Evolutionary conservation across 371 early-diverging fungal genomes (phyloP).

Genomic region (Coemansia sp.): DNA sequence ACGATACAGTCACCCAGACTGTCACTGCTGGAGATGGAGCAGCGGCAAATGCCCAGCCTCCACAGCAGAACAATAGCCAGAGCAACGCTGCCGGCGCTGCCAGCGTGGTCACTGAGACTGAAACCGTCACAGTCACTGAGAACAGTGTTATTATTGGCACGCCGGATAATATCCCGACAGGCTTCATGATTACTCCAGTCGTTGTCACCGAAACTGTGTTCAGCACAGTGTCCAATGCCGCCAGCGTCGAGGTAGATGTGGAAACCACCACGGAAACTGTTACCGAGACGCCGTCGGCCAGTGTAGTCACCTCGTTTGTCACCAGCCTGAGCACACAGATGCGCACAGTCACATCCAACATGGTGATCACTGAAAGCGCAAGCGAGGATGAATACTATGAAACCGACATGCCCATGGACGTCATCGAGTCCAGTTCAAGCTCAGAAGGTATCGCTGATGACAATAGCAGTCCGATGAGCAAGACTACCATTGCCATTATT

Average conservation of each 20-base stretch:
- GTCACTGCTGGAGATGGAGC: not conserved
- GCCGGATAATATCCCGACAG: not conserved
- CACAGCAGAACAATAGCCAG: too few species aligned
- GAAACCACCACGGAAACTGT: not conserved
- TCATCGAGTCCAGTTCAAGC: not conserved
- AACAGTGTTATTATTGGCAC: not conserved
- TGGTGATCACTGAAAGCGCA: not conserved
- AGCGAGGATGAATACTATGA: too few species aligned
- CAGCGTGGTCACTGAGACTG: not conserved
- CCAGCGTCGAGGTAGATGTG: not conserved
- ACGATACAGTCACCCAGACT: slow-evolving; percentile 8
- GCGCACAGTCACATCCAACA: not conserved
- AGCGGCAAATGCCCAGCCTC: not conserved
- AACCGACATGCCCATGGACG: not conserved
- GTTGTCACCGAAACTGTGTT: not conserved
- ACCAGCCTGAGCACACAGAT: not conserved
- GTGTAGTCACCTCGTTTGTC: not conserved
- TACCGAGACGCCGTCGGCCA: not conserved
- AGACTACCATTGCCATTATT: not conserved
- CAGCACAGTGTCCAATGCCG: not conserved
- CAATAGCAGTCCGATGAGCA: not conserved
- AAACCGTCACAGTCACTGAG: not conserved
- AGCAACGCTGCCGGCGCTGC: too few species aligned
- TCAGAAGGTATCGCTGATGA: not conserved
- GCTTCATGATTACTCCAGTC: not conserved